Percentiles rank a stretch among this genome's conserved stretches.
These are phyloP conservation scores for Durotheca rogersii DNA, from an alignment of 495 filamentous ascomycete species.

Conservation along the genomic window DNA sequence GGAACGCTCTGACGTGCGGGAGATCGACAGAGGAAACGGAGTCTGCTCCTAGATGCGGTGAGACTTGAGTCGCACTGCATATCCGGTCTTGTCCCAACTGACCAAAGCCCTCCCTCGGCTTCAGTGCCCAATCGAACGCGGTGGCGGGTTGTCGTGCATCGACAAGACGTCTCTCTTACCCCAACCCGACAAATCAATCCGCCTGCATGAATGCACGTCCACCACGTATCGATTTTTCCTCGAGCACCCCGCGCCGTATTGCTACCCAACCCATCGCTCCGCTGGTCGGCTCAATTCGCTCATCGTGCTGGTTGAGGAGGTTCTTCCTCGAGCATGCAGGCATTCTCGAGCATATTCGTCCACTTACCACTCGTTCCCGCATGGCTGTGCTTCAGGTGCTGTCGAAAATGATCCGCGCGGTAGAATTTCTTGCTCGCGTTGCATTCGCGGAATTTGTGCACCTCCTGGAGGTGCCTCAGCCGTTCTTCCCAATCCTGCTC, in stretches of 20 bases:
- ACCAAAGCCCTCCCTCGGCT: slow-evolving; percentile 15
- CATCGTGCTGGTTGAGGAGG: slow-evolving; percentile 39
- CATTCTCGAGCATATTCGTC: slow-evolving; percentile 97
- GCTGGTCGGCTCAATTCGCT: slow-evolving; percentile 19
- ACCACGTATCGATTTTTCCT: slow-evolving; percentile 16
- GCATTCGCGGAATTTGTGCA: slow-evolving; percentile 97
- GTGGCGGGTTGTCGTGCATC: slow-evolving; percentile 20
- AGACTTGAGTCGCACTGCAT: slow-evolving; percentile 20
- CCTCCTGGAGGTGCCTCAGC: slow-evolving; percentile 79
- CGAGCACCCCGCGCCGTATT: slow-evolving; percentile 31
- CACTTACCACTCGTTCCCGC: slow-evolving; percentile 96
- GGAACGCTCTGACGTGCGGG: slow-evolving; percentile 19
- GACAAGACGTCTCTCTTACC: slow-evolving; percentile 10
- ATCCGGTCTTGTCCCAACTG: slow-evolving; percentile 14
- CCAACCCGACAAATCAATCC: slow-evolving; percentile 26
- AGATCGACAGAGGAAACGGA: slow-evolving; percentile 29
- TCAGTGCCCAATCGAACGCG: slow-evolving; percentile 20
- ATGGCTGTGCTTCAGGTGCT: slow-evolving; percentile 98
- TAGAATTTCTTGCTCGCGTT: slow-evolving; percentile 99
- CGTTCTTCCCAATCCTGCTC: slow-evolving; percentile 79
- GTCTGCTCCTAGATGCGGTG: slow-evolving; percentile 19
- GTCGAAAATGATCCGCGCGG: slow-evolving; percentile 94
- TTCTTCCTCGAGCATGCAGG: slow-evolving; percentile 92
- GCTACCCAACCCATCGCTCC: slow-evolving; percentile 25
- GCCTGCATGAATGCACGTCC: slow-evolving; percentile 16